These are phyloP conservation scores for Zalerion maritima DNA, from an alignment of 495 filamentous ascomycete species.

Conservation along the genomic window DNA sequence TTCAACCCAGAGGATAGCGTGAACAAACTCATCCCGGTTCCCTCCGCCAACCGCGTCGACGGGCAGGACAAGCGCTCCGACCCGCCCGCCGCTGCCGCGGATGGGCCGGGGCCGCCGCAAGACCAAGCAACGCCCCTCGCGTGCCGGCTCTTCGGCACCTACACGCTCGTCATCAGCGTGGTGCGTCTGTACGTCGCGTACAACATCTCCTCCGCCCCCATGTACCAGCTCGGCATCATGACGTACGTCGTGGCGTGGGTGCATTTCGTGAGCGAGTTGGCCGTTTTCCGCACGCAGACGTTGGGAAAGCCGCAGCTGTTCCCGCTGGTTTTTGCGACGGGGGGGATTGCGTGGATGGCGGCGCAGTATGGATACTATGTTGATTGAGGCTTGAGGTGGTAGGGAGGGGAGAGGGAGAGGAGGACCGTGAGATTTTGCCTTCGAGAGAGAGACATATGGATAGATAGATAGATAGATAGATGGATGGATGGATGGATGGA, in stretches of 20 bases:
- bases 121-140: constrained; percentile 56
- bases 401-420: neutral
- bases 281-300: constrained; percentile 55
- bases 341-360: constrained; percentile 69
- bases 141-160: constrained; percentile 79
- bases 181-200: constrained; percentile 79
- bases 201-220: constrained; percentile 50
- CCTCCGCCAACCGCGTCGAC: constrained; percentile 30
- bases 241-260: constrained; percentile 64
- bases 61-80: constrained; percentile 30
- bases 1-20: constrained; percentile 32
- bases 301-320: constrained; percentile 53
- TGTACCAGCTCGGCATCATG: constrained; percentile 68
- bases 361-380: constrained; percentile 55
- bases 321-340: constrained; percentile 57
- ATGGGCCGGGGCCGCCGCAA: no score
- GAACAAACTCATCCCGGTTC: constrained; percentile 26
- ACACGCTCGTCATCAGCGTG: constrained; percentile 63
- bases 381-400: no score
- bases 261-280: constrained; percentile 75
- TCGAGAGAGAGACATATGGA: no score
- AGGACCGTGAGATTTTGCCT: no score
- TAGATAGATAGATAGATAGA: no score
- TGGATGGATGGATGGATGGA: no score
- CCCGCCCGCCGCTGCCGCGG: no score